Base-by-base conservation (phyloP, 2,329 filamentous ascomycete species). In the Cladosporium phlei region DNA sequence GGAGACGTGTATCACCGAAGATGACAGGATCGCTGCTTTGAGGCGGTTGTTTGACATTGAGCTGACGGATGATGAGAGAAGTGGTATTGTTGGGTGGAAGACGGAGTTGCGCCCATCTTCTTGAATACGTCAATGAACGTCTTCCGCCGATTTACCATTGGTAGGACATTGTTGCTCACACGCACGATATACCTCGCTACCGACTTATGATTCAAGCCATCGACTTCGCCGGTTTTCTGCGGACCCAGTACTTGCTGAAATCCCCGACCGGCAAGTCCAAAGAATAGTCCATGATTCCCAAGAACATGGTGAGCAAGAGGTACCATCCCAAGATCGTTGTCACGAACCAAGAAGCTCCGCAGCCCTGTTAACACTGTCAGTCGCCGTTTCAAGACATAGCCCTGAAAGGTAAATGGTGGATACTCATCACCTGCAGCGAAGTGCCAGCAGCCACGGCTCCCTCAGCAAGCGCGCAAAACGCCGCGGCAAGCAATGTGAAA, bases 11-110 rank as follows among this genome's bases (percentile, higher is more conserved):
- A 51, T 60, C 40, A 69, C 57, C 1, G 69, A 76, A 43, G 58
- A 62, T 10, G 68, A 71, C 27, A 63, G 71, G 27, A 21, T 73
- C 4, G 51, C 57, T 32, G 72, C 66, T 7, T 52, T 76, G 38
- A 61, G 67, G 40, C 60, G 70, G 39, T 64, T 67, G 51, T 74
- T 74, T 51, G 66, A 63, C 0, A 73, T 76, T 47, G 59, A 49
- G 14, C 57, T 75, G 33, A 63, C 60, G 22, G 52, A 60, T 14
- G 61, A 59, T 6, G 67, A 73, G 48, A 57, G 51, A 38, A 58
- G 62, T 3, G 60, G 63, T 8, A 71, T 74, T 11, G 11, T 51
- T 57, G 11, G 58, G 64, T 45, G 30, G 32, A 33, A 20, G 6
- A 45, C 16, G 5, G 40, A 35, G 14, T 11, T 42, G 35, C 35